Base-by-base conservation (phyloP, 192 early-diverging fungal genomes). In the Glomus cerebriforme region DNA sequence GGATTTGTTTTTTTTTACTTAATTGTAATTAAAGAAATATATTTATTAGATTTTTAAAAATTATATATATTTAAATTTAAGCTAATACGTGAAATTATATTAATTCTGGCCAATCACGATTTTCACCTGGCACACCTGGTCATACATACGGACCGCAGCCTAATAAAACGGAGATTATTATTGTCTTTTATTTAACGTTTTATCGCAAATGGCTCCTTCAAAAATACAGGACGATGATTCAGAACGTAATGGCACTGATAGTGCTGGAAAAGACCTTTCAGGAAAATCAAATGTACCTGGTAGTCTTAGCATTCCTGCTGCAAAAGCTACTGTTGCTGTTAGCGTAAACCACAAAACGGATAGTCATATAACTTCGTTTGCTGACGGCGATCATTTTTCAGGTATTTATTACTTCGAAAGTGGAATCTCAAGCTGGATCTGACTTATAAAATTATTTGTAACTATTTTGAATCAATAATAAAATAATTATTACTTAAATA, bases 291-390 rank as follows among this genome's bases (percentile, higher is more conserved):
- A 19, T 31, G 58, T 8, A 22, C 58, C 58, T 27, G 71, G 73
- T 34, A 27, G 73, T 34, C 32, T 75, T n/a, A 75, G 31, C n/a
- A 26, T 62, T 1, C 9, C 73, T 17, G 19, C 47, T 9, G 73
- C 59, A n/a, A 75, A 75, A 27, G 19, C 73, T 24, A 75, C 58
- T 7, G 73, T 60, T 13, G 43, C 73, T 22, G 73, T 75, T 60
- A 75, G n/a, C n/a, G 22, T 27, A 32, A 17, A 34, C 1, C 22
- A 26, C 22, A 58, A 60, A 75, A 60, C 26, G 5, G 73, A 75
- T 13, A 59, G 26, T 58, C 54, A 26, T 54, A 31, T 65, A 65
- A 54, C 22, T 32, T 15, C 26, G 4, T 45, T 49, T 24, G 1
- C 43, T 31, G 27, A 13, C 4, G 29, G 32, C 19, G 73, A 75